phyloP scores from a whole-genome alignment of 129 eudicot genomes.

The Dittrichia graveolens region DNA sequence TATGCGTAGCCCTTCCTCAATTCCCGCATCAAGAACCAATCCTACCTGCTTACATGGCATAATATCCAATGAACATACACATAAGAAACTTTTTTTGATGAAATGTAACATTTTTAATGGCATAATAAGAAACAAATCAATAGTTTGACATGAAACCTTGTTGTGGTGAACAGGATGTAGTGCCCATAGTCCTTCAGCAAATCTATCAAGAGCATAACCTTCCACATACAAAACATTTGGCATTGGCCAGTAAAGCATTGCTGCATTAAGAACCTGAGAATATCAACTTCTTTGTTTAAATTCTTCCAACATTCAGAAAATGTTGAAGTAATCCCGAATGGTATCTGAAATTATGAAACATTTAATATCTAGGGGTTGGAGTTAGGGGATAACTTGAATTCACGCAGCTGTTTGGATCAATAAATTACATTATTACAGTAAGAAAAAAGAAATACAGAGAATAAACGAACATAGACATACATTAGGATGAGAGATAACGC shows the following conservation, averaged over 20 bases:
- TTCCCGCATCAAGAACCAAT: conserved; percentile 95
- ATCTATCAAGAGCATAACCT: conserved; percentile 95
- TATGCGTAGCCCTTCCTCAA: conserved; percentile 72
- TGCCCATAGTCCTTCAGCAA: conserved; percentile 90
- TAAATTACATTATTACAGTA: background rate
- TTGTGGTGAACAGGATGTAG: conserved; percentile 89
- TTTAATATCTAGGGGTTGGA: background rate
- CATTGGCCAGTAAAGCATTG: conserved; percentile 98
- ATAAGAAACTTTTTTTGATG: background rate
- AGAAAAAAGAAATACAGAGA: background rate
- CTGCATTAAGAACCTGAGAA: conserved; percentile 94
- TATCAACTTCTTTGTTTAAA: background rate
- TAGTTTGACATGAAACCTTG: conserved; percentile 45
- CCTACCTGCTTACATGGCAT: conserved; percentile 67
- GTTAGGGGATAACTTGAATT: background rate
- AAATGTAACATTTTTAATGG: conserved; percentile 3
- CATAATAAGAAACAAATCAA: background rate
- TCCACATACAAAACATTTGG: conserved; percentile 87
- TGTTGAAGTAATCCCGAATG: background rate
- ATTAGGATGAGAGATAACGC: conserved; percentile 93
- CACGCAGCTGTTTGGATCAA: background rate
- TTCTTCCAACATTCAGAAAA: background rate
- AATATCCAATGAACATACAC: conserved; percentile 13
- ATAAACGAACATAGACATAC: conserved; percentile 41
- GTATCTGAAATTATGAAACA: background rate